These are phyloP conservation scores for Tolypocladium endophyticum DNA, from an alignment of 2,329 filamentous ascomycete genomes.

Conservation along the genomic window DNA sequence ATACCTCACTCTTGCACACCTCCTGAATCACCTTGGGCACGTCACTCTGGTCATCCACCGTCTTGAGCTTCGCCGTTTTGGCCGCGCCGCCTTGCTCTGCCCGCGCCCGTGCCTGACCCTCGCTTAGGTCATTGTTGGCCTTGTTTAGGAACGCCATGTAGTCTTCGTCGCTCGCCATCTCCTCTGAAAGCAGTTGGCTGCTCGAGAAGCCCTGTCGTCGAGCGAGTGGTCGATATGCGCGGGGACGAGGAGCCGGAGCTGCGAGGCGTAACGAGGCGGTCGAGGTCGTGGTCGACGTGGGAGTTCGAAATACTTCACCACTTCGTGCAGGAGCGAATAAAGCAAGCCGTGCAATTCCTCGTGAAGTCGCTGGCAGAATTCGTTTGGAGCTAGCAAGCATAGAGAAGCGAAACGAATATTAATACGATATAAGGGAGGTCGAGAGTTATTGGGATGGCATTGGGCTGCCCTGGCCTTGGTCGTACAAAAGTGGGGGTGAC, in stretches of 20 bases:
- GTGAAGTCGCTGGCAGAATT: neutral
- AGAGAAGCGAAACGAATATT: neutral
- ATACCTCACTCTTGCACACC: slow-evolving; percentile 47
- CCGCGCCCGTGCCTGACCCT: slow-evolving; percentile 15
- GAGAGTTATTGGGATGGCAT: neutral
- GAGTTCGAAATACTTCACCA: too few relatives aligned
- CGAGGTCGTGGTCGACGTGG: neutral
- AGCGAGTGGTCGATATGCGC: neutral
- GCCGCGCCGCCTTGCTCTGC: slow-evolving; percentile 7
- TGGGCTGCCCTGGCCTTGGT: slow-evolving; percentile 2
- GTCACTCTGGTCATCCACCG: slow-evolving; percentile 39
- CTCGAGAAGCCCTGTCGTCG: slow-evolving; percentile 9
- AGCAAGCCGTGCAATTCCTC: neutral
- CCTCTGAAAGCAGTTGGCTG: neutral
- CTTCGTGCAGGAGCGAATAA: neutral
- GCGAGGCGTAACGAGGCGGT: neutral
- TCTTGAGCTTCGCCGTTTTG: slow-evolving; percentile 33
- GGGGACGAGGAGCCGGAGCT: neutral
- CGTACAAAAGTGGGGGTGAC: slow-evolving; percentile 17
- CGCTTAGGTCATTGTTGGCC: slow-evolving; percentile 68
- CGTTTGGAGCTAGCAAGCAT: neutral
- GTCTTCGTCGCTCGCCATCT: slow-evolving; percentile 67
- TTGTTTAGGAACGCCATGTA: slow-evolving; percentile 82
- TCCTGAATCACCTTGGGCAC: slow-evolving; percentile 49
- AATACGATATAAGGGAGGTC: neutral